phyloP scores from a whole-genome alignment of 805 yeast genomes.

The Starmerella sp. region DNA sequence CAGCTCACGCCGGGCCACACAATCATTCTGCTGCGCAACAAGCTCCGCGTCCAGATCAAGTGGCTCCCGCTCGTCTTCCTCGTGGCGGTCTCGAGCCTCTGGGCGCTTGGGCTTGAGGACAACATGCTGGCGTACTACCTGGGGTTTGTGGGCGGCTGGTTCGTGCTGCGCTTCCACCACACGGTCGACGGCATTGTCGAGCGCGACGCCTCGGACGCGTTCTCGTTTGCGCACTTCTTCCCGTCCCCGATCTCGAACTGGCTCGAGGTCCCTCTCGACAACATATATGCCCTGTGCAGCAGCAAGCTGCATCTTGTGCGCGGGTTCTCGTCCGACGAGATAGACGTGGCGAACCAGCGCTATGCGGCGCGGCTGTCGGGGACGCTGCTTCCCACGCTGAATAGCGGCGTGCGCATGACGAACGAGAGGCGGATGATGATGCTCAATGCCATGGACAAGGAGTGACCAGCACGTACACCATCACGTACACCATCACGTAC shows the following conservation, averaged over 20 bases:
- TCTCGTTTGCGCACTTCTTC: constrained; percentile 72
- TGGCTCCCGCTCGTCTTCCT: constrained; percentile 35
- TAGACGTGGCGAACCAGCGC: constrained; percentile 22
- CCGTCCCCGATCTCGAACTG: constrained; percentile 49
- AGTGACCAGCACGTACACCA: too few species aligned
- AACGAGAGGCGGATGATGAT: constrained; percentile 22
- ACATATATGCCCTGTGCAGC: constrained; percentile 31
- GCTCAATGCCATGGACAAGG: constrained; percentile 17
- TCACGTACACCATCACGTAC: too few species aligned
- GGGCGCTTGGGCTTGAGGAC: constrained; percentile 22
- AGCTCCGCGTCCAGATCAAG: constrained; percentile 34
- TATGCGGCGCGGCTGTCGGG: constrained; percentile 22
- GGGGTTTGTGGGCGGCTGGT: constrained; percentile 58
- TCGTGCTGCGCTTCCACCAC: constrained; percentile 69
- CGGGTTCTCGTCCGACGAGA: constrained; percentile 18
- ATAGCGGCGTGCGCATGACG: constrained; percentile 16
- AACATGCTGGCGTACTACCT: constrained; percentile 25
- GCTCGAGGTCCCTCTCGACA: constrained; percentile 42
- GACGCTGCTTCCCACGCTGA: constrained; percentile 16
- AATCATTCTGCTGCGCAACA: constrained; percentile 38
- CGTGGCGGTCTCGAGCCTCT: constrained; percentile 23
- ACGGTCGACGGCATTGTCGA: constrained; percentile 37
- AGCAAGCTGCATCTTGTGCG: constrained; percentile 6
- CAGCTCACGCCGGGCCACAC: constrained; percentile 56
- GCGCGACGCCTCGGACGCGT: constrained; percentile 88